Conservation (phyloP, 768 basidiomycete genomes). For the Lactarius pseudohatsudake region DNA sequence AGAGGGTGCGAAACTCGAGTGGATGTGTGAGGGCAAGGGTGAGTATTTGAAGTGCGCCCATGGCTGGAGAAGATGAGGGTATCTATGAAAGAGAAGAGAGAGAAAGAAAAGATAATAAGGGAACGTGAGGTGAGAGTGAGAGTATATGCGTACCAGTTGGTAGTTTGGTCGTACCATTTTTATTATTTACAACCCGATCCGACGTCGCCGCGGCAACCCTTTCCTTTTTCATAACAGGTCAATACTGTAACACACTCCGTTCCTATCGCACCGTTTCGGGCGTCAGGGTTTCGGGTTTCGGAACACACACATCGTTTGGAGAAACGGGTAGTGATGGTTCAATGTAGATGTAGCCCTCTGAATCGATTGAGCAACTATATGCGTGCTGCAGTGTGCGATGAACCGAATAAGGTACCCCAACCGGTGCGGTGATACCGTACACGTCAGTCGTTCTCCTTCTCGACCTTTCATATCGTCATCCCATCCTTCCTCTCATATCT, state of each 20-base stretch:
- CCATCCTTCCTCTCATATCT: neutral
- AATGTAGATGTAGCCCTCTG: neutral
- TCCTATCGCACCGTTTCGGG: neutral
- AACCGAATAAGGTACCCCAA: neutral
- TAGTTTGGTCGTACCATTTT: constrained; percentile 25
- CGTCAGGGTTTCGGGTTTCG: neutral
- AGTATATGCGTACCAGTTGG: neutral
- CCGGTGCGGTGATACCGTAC: neutral
- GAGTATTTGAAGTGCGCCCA: constrained; percentile 63
- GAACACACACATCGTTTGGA: neutral
- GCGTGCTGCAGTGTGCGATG: neutral
- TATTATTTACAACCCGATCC: neutral
- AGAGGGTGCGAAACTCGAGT: constrained; percentile 74
- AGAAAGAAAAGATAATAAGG: neutral
- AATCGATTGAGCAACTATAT: neutral
- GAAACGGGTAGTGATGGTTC: neutral
- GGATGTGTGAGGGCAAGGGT: constrained; percentile 75
- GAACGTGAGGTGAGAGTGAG: neutral
- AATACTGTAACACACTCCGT: neutral
- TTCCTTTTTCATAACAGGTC: neutral
- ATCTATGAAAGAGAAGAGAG: neutral
- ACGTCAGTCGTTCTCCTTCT: neutral
- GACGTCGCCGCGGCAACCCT: neutral
- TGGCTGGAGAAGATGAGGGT: constrained; percentile 31
- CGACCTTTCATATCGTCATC: neutral